These are phyloP conservation scores for Triticum aestivum DNA, from an alignment of 176 grass and related monocot species.

Conservation along the genomic window DNA sequence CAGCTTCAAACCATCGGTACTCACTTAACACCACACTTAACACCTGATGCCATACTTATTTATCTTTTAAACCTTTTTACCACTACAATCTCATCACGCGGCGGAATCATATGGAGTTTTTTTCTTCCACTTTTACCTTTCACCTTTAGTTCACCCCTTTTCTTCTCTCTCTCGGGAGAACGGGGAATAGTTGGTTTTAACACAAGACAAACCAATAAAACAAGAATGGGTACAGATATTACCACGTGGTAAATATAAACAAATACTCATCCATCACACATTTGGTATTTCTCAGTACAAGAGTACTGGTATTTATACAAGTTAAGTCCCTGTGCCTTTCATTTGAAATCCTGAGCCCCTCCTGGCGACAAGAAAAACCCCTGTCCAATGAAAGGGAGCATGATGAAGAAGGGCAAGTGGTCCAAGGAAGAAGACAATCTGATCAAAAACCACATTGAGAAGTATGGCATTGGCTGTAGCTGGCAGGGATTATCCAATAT, in stretches of 20 bases:
- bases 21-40: slow-evolving; percentile 7
- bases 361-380: slow-evolving; percentile 18
- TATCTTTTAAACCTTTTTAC: slow-evolving; percentile 5
- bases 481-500: slow-evolving; percentile 49
- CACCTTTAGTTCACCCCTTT: not conserved
- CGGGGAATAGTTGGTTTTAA: slow-evolving; percentile 46
- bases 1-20: not conserved
- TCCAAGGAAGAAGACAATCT: slow-evolving; percentile 42
- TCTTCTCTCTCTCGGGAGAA: not conserved
- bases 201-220: slow-evolving; percentile 39
- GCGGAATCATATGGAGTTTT: not conserved
- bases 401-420: slow-evolving; percentile 51
- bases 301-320: slow-evolving; percentile 28
- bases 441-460: slow-evolving; percentile 41
- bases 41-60: not conserved
- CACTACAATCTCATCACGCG: not conserved
- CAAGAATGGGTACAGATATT: slow-evolving; percentile 23
- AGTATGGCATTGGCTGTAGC: slow-evolving; percentile 42
- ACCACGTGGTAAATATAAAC: slow-evolving; percentile 9
- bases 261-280: slow-evolving; percentile 24
- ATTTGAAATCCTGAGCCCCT: slow-evolving; percentile 36
- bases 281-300: slow-evolving; percentile 29
- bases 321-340: not conserved
- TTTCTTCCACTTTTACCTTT: not conserved
- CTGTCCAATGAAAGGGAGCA: slow-evolving; percentile 11